Evolutionary conservation across 2,329 filamentous ascomycete genomes (phyloP), one percentile per base, ranked within the genome.

Genomic region (Fusarium metavorans): DNA sequence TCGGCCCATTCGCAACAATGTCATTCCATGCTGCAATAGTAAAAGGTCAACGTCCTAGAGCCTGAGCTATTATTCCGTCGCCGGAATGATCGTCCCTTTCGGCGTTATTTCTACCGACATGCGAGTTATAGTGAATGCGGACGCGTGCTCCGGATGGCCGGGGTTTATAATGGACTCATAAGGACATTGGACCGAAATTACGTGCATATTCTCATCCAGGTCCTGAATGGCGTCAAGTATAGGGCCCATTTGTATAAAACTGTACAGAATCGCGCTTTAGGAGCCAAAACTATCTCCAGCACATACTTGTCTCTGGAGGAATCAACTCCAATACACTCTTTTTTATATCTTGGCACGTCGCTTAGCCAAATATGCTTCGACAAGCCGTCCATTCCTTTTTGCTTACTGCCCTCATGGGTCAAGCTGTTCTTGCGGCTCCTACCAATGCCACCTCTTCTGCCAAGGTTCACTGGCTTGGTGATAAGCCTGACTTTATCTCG

Each of bases 391-490:
- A 74, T 37, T 75, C 73, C 20, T 75, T 75, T 59, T 35, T 75
- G 27, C 52, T 73, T 9, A 69, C 71, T 35, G 68, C 50, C 10
- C 57, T 73, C 8, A 35, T 70, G 56, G 58, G 67, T 50, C 69
- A 71, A 10, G 66, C 73, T 6, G 39, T 58, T 18, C 56, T 59
- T 65, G 73, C 71, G 11, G 66, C 67, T 18, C 69, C 73, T 2
- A 66, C 67, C 32, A 78, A 78, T 43, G 70, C 67, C 13, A 67
- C 73, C 9, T 78, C 76, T 1, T 71, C 76, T 5, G 75, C 68
- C 11, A 78, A 70, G 27, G 82, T 85, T 14, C 78, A 77, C 43
- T 87, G 85, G 85, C 77, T 87, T 6, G 84, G 83, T 16, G 77
- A 81, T 9, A 80, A 80, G 14, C 85, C 85, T 0, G 69, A 74